Evolutionary conservation across 352 stramenopile species (phyloP), one percentile per base, ranked within the genome.

Genomic region (Phytophthora litchii): DNA sequence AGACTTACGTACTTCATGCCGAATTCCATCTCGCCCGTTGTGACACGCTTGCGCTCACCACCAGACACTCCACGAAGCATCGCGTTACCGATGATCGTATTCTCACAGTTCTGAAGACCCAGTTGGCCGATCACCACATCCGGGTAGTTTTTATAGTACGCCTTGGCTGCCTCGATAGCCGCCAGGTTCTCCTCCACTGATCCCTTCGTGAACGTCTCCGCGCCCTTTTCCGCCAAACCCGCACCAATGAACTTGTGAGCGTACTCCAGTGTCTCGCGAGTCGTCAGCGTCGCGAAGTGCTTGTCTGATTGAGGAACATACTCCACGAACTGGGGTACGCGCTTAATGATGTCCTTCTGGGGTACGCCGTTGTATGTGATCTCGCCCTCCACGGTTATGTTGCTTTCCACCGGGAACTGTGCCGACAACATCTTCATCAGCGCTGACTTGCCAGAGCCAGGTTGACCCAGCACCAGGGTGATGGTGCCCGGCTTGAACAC

Each of bases 1-100:
- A 48, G 53, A 17, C 64, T 78, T 48, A 76, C 78, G 16, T 74
- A 72, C 87, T 46, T 89, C 90, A 60, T 89, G 83, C 50, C 91
- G 44, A 92, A 83, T 41, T 94, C 67, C 80, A 98, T 98, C 74
- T 92, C 78, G 17, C 80, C 82, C 8, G 68, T 78, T n/a, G 82
- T 92, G 58, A 92, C 80, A 41, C 83, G 79, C 72, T 86, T 88
- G 17, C 78, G 67, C 51, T 67, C 58, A 16, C 83, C 81, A 13
- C 82, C 81, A 4, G 76, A 90, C 25, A 92, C 72, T 20, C 82
- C 81, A n/a, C 80, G 73, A 6, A 78, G 45, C 48, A 89, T 74
- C 12, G 49, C 64, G 31, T 89, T 67, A 8, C 80, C 80, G 14
- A 89, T 72, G 41, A 89, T 82, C 16, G 78, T 88, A 55, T 88